Conservation (phyloP, 2,329 filamentous ascomycete species). For the Claviceps sp. region DNA sequence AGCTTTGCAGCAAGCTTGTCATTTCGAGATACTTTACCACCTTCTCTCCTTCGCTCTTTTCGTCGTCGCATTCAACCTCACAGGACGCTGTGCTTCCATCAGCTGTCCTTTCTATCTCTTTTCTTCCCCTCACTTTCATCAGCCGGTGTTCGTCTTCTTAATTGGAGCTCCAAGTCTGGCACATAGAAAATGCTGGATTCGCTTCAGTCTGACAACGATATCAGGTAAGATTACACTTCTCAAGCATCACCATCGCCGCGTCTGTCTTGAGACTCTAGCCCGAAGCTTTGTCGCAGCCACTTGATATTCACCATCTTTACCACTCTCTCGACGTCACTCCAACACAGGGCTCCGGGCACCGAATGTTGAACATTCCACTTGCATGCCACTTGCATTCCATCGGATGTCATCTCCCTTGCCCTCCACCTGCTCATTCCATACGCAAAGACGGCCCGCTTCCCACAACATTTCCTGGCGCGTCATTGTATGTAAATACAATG, state of each 20-base stretch:
- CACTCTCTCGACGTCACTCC: not conserved
- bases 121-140: not conserved
- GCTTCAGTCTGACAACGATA: not conserved
- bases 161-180: not conserved
- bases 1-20: slow-evolving; percentile 1
- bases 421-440: slow-evolving; percentile 12
- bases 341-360: not conserved
- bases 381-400: slow-evolving; percentile 6
- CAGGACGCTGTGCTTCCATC: slow-evolving; percentile 1
- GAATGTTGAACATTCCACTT: not conserved
- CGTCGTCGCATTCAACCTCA: not conserved
- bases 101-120: not conserved
- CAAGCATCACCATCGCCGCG: not conserved
- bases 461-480: slow-evolving; percentile 10
- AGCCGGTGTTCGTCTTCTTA: not conserved
- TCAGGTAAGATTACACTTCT: slow-evolving; percentile 2
- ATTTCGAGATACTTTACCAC: slow-evolving; percentile 2
- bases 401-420: slow-evolving; percentile 3
- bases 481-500: not conserved
- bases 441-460: slow-evolving; percentile 7
- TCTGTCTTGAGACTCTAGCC: not conserved
- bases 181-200: not conserved
- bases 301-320: not conserved
- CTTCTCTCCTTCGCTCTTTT: not conserved
- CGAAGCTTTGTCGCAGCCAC: not conserved